Percentiles rank a stretch among this genome's conserved stretches.
phyloP scores from a whole-genome alignment of 2,329 filamentous ascomycete species.

The Aspergillus quadricinctus region DNA sequence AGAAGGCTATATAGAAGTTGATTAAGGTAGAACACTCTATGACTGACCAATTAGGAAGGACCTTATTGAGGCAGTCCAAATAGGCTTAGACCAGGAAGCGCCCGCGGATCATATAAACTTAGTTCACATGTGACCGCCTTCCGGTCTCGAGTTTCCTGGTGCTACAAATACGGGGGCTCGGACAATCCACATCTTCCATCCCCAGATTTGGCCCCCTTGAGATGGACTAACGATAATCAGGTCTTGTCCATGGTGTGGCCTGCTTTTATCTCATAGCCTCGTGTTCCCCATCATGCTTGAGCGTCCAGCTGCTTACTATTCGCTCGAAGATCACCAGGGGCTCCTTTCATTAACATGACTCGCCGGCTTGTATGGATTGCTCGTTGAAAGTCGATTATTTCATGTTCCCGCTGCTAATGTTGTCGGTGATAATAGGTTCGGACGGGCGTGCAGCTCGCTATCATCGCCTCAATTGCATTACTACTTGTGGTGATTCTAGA shows the following conservation, averaged over 20 bases:
- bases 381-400: not conserved
- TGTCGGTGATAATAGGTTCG: slow-evolving; percentile 43
- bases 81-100: not conserved
- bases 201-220: slow-evolving; percentile 22
- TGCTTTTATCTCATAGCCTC: slow-evolving; percentile 7
- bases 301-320: slow-evolving; percentile 22
- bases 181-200: slow-evolving; percentile 5
- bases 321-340: slow-evolving; percentile 27
- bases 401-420: slow-evolving; percentile 7
- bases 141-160: slow-evolving; percentile 13
- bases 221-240: slow-evolving; percentile 23
- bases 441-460: slow-evolving; percentile 70
- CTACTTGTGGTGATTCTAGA: slow-evolving; percentile 78
- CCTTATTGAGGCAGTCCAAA: not conserved
- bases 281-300: slow-evolving; percentile 30
- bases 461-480: slow-evolving; percentile 62
- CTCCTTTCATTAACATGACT: slow-evolving; percentile 35
- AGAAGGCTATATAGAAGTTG: not conserved
- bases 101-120: not conserved
- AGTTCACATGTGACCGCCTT: slow-evolving; percentile 27
- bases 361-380: slow-evolving; percentile 37
- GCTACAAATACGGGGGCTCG: slow-evolving; percentile 1
- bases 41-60: not conserved
- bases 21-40: no score
- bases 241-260: slow-evolving; percentile 25